These are phyloP conservation scores for Phytophthora fragariae DNA, from an alignment of 352 stramenopile genomes.

Conservation along the genomic window DNA sequence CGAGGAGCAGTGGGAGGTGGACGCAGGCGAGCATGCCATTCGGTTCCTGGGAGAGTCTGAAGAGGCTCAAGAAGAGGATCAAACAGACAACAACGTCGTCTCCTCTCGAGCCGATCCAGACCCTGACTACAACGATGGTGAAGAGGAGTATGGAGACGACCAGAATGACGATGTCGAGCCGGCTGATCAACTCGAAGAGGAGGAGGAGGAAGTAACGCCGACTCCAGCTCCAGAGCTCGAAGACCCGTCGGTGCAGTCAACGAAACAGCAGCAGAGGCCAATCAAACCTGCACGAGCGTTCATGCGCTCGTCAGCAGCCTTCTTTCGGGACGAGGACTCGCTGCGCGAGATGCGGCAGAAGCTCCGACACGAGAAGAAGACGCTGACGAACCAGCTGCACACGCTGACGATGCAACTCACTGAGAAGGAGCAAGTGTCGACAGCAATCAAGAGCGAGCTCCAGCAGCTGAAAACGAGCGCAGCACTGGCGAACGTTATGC, in stretches of 20 bases:
- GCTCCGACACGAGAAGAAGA: constrained; percentile 51
- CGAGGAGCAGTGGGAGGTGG: constrained; percentile 78
- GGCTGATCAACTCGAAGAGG: constrained; percentile 9
- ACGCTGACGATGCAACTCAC: constrained; percentile 40
- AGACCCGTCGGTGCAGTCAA: neutral
- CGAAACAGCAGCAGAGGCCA: constrained; percentile 3
- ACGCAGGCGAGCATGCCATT: constrained; percentile 34
- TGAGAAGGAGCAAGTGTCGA: constrained; percentile 45
- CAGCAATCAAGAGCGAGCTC: constrained; percentile 54
- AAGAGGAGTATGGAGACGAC: constrained; percentile 30
- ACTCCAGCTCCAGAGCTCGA: neutral
- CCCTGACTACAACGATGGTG: constrained; percentile 3
- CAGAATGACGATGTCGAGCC: constrained; percentile 1
- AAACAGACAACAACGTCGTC: constrained; percentile 21
- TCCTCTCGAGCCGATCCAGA: neutral
- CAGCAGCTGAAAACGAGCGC: constrained; percentile 61
- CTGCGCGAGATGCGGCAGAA: constrained; percentile 49
- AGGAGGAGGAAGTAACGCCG: neutral
- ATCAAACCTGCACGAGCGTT: constrained; percentile 24
- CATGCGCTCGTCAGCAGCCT: constrained; percentile 34
- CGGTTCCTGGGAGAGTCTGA: constrained; percentile 16
- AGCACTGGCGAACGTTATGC: constrained; percentile 47
- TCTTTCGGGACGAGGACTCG: constrained; percentile 68
- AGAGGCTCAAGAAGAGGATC: constrained; percentile 21
- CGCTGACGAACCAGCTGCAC: constrained; percentile 44